A percentile compares a stretch with the other conserved stretches of the same genome.
Conservation (phyloP, 106 monocot species). For the Gastrodia elata region DNA sequence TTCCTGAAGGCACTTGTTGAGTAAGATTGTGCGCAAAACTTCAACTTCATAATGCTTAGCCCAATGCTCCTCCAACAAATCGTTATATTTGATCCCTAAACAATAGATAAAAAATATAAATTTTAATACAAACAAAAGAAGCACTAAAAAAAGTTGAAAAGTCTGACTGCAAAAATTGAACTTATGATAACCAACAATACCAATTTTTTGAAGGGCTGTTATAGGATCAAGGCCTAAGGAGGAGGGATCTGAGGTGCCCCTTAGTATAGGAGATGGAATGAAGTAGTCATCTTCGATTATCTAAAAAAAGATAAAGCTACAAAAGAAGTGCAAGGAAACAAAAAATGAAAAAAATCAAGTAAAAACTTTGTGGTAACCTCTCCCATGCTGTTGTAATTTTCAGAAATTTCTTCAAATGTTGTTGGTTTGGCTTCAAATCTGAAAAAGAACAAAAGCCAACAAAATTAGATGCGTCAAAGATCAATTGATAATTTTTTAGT, state of each 20-base stretch:
- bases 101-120: background rate
- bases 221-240: conserved; percentile 23
- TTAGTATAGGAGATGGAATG: conserved; percentile 34
- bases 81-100: conserved; percentile 48
- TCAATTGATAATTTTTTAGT: too few species aligned
- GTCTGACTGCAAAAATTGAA: conserved; percentile 8
- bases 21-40: background rate
- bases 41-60: conserved; percentile 16
- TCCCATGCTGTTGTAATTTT: background rate
- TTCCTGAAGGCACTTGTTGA: conserved; percentile 41
- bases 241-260: background rate
- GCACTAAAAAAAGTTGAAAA: background rate
- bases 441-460: too few species aligned
- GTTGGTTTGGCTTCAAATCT: conserved; percentile 4
- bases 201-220: conserved; percentile 35
- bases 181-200: conserved; percentile 12
- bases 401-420: conserved; percentile 1
- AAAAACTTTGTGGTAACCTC: conserved; percentile 12
- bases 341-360: background rate
- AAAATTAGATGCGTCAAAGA: too few species aligned
- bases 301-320: background rate
- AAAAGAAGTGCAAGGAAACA: background rate
- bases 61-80: conserved; percentile 22
- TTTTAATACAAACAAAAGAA: background rate
- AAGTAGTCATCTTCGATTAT: conserved; percentile 13